Conservation (phyloP, 176 grass and related monocot species). For the Elymus sibiricus region DNA sequence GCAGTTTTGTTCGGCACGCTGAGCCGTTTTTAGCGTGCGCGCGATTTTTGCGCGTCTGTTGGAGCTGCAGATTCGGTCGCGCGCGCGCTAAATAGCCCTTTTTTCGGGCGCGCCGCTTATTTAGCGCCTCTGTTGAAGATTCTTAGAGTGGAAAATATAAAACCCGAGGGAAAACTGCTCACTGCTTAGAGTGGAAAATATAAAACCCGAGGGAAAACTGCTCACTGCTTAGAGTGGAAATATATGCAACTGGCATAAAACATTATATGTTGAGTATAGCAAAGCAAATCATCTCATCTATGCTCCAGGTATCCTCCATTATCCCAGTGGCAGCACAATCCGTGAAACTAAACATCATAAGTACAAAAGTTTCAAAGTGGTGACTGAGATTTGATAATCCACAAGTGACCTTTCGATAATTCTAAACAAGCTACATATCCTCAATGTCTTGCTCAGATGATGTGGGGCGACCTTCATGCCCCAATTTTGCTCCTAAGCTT, state of each 20-base stretch:
- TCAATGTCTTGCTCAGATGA: conserved; percentile 40
- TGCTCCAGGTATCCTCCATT: background rate
- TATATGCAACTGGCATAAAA: background rate
- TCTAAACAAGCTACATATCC: conserved; percentile 41
- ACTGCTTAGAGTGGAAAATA: background rate
- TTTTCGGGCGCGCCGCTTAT: no score
- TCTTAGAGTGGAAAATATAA: background rate
- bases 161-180: background rate
- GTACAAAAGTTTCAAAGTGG: background rate
- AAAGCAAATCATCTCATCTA: background rate
- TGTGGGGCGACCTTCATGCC: conserved; percentile 56
- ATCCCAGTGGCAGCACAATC: background rate
- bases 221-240: background rate
- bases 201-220: background rate
- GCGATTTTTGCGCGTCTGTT: no score
- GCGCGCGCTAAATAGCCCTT: no score
- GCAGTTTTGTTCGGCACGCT: no score
- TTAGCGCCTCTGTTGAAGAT: no score
- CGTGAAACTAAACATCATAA: background rate
- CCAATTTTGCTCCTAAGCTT: conserved; percentile 58
- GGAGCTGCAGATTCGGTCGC: no score
- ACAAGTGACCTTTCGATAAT: background rate
- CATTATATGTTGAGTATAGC: background rate
- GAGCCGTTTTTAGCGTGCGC: no score
- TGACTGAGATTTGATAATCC: background rate